phyloP scores from a whole-genome alignment of 108 stramenopile species.

The Skeletonema potamos region DNA sequence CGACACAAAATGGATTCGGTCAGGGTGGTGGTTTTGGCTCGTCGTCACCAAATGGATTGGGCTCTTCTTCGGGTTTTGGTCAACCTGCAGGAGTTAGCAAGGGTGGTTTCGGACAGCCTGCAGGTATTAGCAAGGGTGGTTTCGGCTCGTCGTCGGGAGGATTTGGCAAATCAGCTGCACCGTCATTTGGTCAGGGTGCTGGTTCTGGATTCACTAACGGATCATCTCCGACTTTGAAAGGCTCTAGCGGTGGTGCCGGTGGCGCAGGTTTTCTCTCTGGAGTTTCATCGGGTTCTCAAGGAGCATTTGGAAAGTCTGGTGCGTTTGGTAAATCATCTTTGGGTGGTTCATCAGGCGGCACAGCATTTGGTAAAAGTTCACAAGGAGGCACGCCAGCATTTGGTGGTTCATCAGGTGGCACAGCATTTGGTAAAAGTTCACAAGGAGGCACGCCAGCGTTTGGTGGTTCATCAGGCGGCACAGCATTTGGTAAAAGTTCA shows the following conservation, averaged over 20 bases:
- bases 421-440: neutral
- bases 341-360: neutral
- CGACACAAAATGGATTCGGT: neutral
- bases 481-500: neutral
- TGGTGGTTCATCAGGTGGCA: neutral
- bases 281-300: neutral
- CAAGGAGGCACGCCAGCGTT: neutral
- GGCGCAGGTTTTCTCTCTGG: neutral
- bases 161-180: neutral
- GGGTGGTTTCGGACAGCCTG: neutral
- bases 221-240: neutral
- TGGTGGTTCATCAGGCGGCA: neutral
- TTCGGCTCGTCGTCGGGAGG: neutral
- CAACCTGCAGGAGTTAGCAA: neutral
- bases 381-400: too few relatives aligned
- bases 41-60: neutral
- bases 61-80: neutral
- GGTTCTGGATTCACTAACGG: neutral
- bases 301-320: neutral
- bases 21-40: neutral
- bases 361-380: neutral
- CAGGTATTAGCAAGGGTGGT: neutral
- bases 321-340: too few relatives aligned
- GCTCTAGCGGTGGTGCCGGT: neutral
- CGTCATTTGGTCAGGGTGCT: neutral